These are phyloP conservation scores for Cryptococcus deneoformans DNA, from an alignment of 1,284 basidiomycete species.

Conservation along the genomic window DNA sequence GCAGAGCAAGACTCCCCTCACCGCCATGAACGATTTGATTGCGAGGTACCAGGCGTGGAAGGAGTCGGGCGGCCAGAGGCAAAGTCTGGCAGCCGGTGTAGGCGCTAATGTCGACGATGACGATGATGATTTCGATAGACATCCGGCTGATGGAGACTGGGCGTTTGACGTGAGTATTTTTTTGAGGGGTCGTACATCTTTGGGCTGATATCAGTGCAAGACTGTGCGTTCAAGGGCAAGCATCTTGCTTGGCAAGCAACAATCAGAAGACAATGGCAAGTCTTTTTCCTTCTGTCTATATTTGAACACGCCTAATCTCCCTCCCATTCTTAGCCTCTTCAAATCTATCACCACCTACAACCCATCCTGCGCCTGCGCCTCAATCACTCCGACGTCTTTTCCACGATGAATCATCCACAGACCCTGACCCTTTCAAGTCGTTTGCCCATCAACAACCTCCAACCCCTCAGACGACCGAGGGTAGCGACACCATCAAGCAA, in stretches of 20 bases:
- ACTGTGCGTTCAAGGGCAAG: constrained; percentile 38
- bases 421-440: constrained; percentile 45
- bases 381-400: constrained; percentile 48
- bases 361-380: constrained; percentile 44
- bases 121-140: constrained; percentile 29
- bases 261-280: constrained; percentile 21
- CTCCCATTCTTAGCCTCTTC: background rate
- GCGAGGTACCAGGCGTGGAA: constrained; percentile 71
- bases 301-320: background rate
- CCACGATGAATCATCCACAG: constrained; percentile 43
- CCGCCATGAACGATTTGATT: constrained; percentile 79
- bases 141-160: constrained; percentile 37
- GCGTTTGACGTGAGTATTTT: constrained; percentile 43
- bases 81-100: constrained; percentile 62
- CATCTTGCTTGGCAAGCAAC: constrained; percentile 29
- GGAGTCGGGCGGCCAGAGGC: constrained; percentile 73
- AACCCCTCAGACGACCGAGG: constrained; percentile 24
- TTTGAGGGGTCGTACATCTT: background rate
- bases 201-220: constrained; percentile 1
- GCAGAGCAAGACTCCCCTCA: constrained; percentile 64
- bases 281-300: background rate
- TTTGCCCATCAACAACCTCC: constrained; percentile 36
- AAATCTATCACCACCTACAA: constrained; percentile 17
- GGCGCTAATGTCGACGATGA: constrained; percentile 45
- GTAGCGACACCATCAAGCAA: constrained; percentile 21